These are phyloP conservation scores for Vitis hybrid DNA, from an alignment of 177 flowering plant genomes.

Conservation along the genomic window DNA sequence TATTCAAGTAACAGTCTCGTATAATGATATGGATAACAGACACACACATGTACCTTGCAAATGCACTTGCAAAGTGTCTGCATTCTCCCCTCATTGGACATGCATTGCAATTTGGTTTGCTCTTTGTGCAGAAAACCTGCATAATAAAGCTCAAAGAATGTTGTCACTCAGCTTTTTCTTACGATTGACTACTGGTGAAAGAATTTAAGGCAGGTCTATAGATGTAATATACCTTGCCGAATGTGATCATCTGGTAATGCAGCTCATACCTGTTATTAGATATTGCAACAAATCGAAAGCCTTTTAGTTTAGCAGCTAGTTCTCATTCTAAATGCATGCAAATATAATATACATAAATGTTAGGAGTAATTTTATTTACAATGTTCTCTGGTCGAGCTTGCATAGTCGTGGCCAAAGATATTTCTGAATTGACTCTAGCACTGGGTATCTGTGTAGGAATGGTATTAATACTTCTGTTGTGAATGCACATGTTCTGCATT, in stretches of 20 bases:
- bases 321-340: too few species aligned
- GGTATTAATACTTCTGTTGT: conserved; percentile 13
- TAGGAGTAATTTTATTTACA: conserved; percentile 39
- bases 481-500: background rate
- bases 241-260: conserved; percentile 93
- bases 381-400: conserved; percentile 70
- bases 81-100: conserved; percentile 67
- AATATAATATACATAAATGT: too few species aligned
- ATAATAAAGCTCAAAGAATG: conserved; percentile 8
- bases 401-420: conserved; percentile 92
- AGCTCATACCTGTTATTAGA: conserved; percentile 69
- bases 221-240: conserved; percentile 72
- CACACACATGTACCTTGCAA: conserved; percentile 62
- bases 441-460: conserved; percentile 64
- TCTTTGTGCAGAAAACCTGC: conserved; percentile 53
- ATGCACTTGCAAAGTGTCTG: conserved; percentile 75
- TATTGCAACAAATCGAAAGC: conserved; percentile 9
- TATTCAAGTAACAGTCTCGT: too few species aligned
- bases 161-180: conserved; percentile 3
- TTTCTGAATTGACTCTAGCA: conserved; percentile 78
- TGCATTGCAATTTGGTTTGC: conserved; percentile 56
- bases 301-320: background rate
- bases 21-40: background rate
- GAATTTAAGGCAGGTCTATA: background rate
- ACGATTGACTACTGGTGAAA: background rate